Evolutionary conservation across 306 rosid genomes (phyloP).

Genomic region (Vigna hirtella): DNA sequence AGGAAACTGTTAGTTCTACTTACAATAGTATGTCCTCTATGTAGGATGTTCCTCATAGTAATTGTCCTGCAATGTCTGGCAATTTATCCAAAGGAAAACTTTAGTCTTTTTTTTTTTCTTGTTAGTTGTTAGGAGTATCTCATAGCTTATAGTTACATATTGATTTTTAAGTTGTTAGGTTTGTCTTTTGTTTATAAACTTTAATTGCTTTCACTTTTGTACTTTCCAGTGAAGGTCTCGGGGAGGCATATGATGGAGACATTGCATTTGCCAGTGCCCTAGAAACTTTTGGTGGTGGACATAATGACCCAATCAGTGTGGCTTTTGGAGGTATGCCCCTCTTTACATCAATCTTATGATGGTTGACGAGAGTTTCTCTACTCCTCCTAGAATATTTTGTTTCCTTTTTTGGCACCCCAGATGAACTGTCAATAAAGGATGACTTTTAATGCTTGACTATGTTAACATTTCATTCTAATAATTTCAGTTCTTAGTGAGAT

Average conservation of each 20-base stretch:
- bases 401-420: constrained; percentile 10
- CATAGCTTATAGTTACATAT: constrained; percentile 6
- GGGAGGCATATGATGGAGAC: constrained; percentile 98
- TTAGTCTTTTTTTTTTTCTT: not conserved
- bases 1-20: not conserved
- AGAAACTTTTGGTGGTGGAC: constrained; percentile 98
- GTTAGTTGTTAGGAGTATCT: constrained; percentile 32
- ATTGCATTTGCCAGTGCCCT: constrained; percentile 98
- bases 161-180: constrained; percentile 41
- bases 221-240: constrained; percentile 90
- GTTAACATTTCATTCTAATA: constrained; percentile 13
- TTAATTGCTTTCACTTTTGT: constrained; percentile 47
- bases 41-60: not conserved
- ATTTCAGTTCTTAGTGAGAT: constrained; percentile 29
- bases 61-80: not conserved
- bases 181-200: constrained; percentile 31
- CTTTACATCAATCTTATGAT: constrained; percentile 9
- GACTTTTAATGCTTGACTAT: constrained; percentile 1
- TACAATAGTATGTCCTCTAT: constrained; percentile 9
- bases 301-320: constrained; percentile 97
- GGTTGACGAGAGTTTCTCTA: constrained; percentile 23
- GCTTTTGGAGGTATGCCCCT: constrained; percentile 90
- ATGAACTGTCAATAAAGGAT: constrained; percentile 3
- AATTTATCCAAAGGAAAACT: not conserved
- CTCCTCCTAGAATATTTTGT: constrained; percentile 10